Conservation (phyloP, 2,329 filamentous ascomycete genomes). For the Mycosphaerella sp. region DNA sequence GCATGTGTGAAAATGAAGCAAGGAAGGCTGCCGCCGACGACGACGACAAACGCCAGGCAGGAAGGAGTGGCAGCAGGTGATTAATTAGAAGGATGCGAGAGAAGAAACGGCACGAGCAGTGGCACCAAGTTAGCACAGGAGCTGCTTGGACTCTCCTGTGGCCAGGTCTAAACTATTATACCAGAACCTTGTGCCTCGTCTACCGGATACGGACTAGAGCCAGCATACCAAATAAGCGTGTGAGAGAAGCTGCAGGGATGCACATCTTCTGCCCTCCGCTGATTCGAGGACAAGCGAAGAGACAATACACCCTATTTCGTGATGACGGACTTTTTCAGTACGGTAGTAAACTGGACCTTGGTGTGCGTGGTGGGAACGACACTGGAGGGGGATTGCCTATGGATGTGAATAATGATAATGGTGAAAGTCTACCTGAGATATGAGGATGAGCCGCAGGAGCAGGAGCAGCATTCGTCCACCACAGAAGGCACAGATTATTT, state of each 20-base stretch:
- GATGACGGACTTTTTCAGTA: neutral
- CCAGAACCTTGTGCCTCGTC: slow-evolving; percentile 3
- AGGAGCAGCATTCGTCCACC: too few relatives aligned
- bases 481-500: too few relatives aligned
- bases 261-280: neutral
- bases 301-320: slow-evolving; percentile 2
- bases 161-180: neutral
- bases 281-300: neutral
- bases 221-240: neutral
- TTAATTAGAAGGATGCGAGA: slow-evolving; percentile 3
- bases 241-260: slow-evolving; percentile 5
- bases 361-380: too few relatives aligned
- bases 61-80: too few relatives aligned
- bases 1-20: slow-evolving; percentile 4
- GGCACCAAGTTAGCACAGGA: neutral
- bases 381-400: too few relatives aligned
- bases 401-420: too few relatives aligned
- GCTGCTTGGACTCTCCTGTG: slow-evolving; percentile 2
- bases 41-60: neutral
- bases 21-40: neutral
- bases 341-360: too few relatives aligned
- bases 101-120: neutral
- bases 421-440: too few relatives aligned
- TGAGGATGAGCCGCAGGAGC: too few relatives aligned
- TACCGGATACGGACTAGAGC: neutral